Conservation (phyloP, 805 yeast genomes). For the Ogataea minuta region DNA sequence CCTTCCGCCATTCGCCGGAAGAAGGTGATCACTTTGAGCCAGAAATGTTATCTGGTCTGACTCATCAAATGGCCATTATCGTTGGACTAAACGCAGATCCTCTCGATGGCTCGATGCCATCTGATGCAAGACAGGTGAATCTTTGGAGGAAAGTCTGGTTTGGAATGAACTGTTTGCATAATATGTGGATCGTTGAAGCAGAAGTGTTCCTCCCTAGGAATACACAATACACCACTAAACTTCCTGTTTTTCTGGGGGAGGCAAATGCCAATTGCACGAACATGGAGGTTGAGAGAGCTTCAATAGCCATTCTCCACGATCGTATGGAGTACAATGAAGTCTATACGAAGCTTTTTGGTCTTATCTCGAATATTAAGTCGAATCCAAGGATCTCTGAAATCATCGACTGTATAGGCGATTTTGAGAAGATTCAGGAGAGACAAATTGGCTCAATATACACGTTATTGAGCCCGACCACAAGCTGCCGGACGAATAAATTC, state of each 20-base stretch:
- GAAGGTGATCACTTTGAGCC: no score
- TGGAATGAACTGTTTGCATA: conserved; percentile 42
- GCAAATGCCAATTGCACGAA: conserved; percentile 35
- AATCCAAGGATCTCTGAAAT: conserved; percentile 37
- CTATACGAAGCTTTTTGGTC: conserved; percentile 31
- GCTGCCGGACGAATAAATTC: conserved; percentile 6
- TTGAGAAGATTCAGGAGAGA: conserved; percentile 34
- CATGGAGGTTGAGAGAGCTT: conserved; percentile 37
- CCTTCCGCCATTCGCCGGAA: no score
- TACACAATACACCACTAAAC: conserved; percentile 41
- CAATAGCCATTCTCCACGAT: conserved; percentile 34
- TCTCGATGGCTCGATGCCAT: background rate
- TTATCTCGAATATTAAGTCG: conserved; percentile 34
- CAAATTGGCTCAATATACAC: conserved; percentile 8
- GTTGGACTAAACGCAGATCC: no score
- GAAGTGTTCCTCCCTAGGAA: conserved; percentile 31
- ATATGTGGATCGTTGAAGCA: conserved; percentile 39
- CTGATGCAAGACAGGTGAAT: conserved; percentile 40
- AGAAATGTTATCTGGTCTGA: no score
- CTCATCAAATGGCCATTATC: no score
- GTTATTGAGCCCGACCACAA: conserved; percentile 20
- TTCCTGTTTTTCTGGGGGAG: conserved; percentile 37
- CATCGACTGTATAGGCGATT: conserved; percentile 28
- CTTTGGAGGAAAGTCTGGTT: conserved; percentile 62
- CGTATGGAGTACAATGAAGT: conserved; percentile 32